Conservation (phyloP, 2,329 filamentous ascomycete species). For the Fusarium continuum region DNA sequence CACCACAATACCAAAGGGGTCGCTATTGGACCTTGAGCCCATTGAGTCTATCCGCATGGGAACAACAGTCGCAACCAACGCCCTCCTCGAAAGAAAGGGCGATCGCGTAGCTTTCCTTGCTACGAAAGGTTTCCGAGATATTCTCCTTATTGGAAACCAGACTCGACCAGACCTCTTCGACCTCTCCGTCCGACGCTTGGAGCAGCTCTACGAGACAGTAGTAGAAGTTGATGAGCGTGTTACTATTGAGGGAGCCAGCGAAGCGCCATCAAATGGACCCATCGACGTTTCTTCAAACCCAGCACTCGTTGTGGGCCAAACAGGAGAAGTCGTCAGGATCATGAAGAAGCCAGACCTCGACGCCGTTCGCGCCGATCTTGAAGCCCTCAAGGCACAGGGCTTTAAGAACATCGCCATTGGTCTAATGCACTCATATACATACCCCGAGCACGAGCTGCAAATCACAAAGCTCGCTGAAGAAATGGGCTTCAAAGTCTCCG, state of each 20-base stretch:
- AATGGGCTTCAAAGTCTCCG: conserved; percentile 54
- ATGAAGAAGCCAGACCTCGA: conserved; percentile 66
- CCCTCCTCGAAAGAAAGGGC: conserved; percentile 77
- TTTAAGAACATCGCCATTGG: conserved; percentile 65
- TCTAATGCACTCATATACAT: conserved; percentile 75
- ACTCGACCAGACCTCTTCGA: conserved; percentile 78
- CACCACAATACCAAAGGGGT: conserved; percentile 47
- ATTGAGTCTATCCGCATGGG: conserved; percentile 79
- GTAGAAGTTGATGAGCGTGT: conserved; percentile 80
- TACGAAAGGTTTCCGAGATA: conserved; percentile 77
- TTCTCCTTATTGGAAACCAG: conserved; percentile 77
- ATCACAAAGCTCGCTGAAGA: conserved; percentile 49
- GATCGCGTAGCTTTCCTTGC: conserved; percentile 75
- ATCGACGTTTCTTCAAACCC: conserved; percentile 54
- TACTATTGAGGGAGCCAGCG: conserved; percentile 77
- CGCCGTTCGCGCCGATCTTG: conserved; percentile 64
- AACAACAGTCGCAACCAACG: conserved; percentile 83
- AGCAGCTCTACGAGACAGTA: conserved; percentile 74
- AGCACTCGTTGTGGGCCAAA: conserved; percentile 72
- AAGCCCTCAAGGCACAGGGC: conserved; percentile 68
- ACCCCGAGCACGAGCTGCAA: conserved; percentile 64
- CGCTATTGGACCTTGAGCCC: conserved; percentile 47
- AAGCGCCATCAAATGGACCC: conserved; percentile 68
- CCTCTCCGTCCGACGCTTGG: conserved; percentile 72
- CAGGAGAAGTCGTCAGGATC: conserved; percentile 74